Base-by-base conservation (phyloP, 768 basidiomycete species). In the Leccinum imitatum region DNA sequence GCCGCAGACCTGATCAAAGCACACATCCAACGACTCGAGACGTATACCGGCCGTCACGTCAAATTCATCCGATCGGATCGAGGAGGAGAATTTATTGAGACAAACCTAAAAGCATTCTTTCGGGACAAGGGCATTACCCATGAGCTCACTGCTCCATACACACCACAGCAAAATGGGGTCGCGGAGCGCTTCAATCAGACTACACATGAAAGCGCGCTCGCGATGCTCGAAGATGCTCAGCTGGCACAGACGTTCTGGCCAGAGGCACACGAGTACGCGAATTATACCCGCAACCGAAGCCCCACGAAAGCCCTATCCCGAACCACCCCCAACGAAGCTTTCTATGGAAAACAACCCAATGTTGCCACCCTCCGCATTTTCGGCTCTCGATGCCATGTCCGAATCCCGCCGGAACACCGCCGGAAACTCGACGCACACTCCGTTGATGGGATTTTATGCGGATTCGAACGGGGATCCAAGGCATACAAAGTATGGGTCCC, bases 101-200 rank as follows among this genome's bases (percentile, higher is more conserved):
- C 39, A 6, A 14, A 41, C 13, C 39, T 41, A 14, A 14, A 41
- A 41, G 17, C 13, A 41, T 41, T 15, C 17, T 41, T 41, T 41
- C 6, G 39, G 39, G 39, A 41, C 13, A 41, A 41, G 17, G 39
- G 39, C 39, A 41, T 41, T 8, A 41, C 39, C 5, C 39, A 41
- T 8, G 39, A 17, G 15, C 17, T 41, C 1, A 41, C 14, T 3
- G 15, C 39, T 6, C 39, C 39, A n/a, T n/a, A 41, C 15, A 41
- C 39, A 41, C 39, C 39, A 41, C 39, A 41, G 17, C 39, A 41
- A 41, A 41, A 41, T 17, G 39, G 39, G 39, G 39, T 41, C 1
- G 39, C 15, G 39, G 39, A 41, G 15, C 47, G 67, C 0, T 65
- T 70, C 10, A 74, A 74, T 35, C 64, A 70, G 2, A 74, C 71